phyloP scores from a whole-genome alignment of 2,329 filamentous ascomycete genomes.

The Sclerotinia trifoliorum region DNA sequence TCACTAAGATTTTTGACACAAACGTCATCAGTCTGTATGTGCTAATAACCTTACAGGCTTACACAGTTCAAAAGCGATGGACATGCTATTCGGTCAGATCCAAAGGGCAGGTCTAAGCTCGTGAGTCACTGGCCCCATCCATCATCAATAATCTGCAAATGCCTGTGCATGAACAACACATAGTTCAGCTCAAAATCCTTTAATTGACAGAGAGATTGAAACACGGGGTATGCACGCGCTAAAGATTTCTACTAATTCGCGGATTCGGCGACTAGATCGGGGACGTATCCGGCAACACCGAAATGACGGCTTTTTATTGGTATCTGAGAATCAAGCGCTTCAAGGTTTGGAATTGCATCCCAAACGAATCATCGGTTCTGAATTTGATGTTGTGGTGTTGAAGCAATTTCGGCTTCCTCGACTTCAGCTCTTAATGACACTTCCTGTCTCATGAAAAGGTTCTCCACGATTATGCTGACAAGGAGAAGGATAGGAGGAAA shows the following conservation, averaged over 20 bases:
- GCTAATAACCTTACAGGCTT: neutral
- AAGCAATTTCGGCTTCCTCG: neutral
- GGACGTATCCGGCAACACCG: neutral
- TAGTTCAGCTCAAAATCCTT: constrained; percentile 17
- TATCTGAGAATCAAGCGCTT: neutral
- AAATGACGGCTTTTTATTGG: neutral
- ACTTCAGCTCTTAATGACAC: neutral
- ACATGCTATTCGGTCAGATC: constrained; percentile 16
- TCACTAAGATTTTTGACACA: neutral
- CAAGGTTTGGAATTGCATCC: neutral
- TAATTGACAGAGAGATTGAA: constrained; percentile 12
- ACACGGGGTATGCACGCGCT: constrained; percentile 21
- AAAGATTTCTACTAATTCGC: neutral
- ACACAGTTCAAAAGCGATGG: neutral
- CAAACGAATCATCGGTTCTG: neutral
- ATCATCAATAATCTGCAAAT: constrained; percentile 15
- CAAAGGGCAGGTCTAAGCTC: constrained; percentile 15
- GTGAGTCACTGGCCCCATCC: neutral
- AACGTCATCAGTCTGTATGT: neutral
- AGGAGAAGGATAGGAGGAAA: neutral
- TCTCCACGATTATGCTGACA: neutral
- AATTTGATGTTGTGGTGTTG: neutral
- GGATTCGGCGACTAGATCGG: neutral
- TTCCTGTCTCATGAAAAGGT: neutral
- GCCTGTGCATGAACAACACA: constrained; percentile 20